Percentiles rank a stretch among this genome's conserved stretches.
Conservation (phyloP, 2,329 filamentous ascomycete genomes). For the Stachybotrys chartarum region DNA sequence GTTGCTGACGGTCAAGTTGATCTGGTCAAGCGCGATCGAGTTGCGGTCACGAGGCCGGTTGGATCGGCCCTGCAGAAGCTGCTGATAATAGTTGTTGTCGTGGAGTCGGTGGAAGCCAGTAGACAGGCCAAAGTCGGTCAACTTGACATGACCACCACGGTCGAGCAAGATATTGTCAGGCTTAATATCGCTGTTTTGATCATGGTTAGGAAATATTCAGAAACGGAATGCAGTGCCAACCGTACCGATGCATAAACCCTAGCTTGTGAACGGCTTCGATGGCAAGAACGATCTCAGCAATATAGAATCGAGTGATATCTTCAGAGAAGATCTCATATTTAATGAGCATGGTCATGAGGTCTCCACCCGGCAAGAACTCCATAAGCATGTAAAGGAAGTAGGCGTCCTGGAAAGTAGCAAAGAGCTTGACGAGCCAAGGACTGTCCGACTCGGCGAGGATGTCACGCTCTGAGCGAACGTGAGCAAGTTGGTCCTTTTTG, state of each 20-base stretch:
- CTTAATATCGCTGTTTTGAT: slow-evolving; percentile 76
- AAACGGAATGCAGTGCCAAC: slow-evolving; percentile 2
- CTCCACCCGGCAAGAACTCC: slow-evolving; percentile 97
- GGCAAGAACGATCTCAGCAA: slow-evolving; percentile 96
- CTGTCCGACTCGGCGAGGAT: slow-evolving; percentile 99
- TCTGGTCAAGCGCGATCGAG: slow-evolving; percentile 94
- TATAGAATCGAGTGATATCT: slow-evolving; percentile 98
- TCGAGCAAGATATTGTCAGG: slow-evolving; percentile 97
- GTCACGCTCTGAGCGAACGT: slow-evolving; percentile 95
- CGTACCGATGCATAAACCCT: slow-evolving; percentile 95
- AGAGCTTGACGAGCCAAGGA: slow-evolving; percentile 97
- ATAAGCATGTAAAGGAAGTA: slow-evolving; percentile 98
- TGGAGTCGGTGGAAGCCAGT: slow-evolving; percentile 98
- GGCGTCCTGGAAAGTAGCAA: slow-evolving; percentile 93
- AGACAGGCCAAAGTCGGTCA: slow-evolving; percentile 95
- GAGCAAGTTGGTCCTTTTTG: slow-evolving; percentile 96
- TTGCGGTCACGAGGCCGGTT: slow-evolving; percentile 73
- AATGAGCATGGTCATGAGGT: slow-evolving; percentile 99
- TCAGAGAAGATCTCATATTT: slow-evolving; percentile 99
- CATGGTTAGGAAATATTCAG: slow-evolving; percentile 5
- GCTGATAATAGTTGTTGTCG: slow-evolving; percentile 97
- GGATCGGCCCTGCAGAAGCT: slow-evolving; percentile 76
- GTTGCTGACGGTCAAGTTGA: slow-evolving; percentile 96
- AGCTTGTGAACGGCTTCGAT: slow-evolving; percentile 98
- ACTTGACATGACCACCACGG: slow-evolving; percentile 91